phyloP scores from a whole-genome alignment of 805 yeast species.

The Sugiyamaella floridensis region DNA sequence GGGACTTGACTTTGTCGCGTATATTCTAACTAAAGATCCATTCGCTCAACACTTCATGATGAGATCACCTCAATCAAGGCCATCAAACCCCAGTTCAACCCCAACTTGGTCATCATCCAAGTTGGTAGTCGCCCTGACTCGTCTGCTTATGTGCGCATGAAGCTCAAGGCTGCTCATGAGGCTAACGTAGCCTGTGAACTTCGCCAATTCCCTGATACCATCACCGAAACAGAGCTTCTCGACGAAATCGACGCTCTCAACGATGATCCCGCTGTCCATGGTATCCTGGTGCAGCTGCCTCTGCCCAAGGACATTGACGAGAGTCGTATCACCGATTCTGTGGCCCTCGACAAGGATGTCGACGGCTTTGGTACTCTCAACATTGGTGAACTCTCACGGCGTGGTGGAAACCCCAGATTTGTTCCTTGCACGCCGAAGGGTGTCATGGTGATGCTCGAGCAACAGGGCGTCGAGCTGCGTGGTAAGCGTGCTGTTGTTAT shows the following conservation, averaged over 20 bases:
- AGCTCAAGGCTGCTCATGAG: constrained; percentile 80
- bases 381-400: constrained; percentile 83
- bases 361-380: constrained; percentile 90
- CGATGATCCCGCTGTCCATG: constrained; percentile 71
- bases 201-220: constrained; percentile 55
- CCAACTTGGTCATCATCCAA: constrained; percentile 76
- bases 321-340: constrained; percentile 70
- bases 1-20: no score
- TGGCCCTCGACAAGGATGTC: constrained; percentile 78
- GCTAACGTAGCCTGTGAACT: constrained; percentile 68
- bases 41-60: constrained; percentile 17
- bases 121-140: constrained; percentile 90
- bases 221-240: constrained; percentile 47
- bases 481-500: constrained; percentile 86
- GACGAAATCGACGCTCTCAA: constrained; percentile 57
- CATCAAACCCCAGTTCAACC: constrained; percentile 43
- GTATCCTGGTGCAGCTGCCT: constrained; percentile 85
- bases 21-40: constrained; percentile 5
- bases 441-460: constrained; percentile 68
- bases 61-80: constrained; percentile 20
- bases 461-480: constrained; percentile 56
- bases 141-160: constrained; percentile 84
- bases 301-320: constrained; percentile 77
- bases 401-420: constrained; percentile 75
- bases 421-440: constrained; percentile 97